A percentile compares a stretch with the other conserved stretches of the same genome.
These are phyloP conservation scores for Phytophthora tubulina DNA, from an alignment of 352 stramenopile species.

Conservation along the genomic window DNA sequence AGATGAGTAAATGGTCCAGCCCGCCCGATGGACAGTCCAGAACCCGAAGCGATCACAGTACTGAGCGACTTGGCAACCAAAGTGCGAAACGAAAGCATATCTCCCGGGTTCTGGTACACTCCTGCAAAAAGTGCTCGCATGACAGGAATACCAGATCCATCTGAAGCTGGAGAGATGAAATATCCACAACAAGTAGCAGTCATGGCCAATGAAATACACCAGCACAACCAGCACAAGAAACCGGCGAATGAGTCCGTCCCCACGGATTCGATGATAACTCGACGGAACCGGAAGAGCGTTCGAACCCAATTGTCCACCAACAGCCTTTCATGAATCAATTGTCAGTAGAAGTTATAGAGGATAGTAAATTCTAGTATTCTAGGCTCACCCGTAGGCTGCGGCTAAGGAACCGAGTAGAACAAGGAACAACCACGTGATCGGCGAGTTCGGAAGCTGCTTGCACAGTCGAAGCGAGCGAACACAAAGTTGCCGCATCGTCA, in stretches of 20 bases:
- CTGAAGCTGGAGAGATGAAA: constrained; percentile 69
- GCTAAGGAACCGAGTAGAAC: constrained; percentile 67
- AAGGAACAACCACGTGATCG: constrained; percentile 87
- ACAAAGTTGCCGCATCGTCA: constrained; percentile 78
- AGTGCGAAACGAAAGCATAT: constrained; percentile 77
- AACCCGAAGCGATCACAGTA: constrained; percentile 75
- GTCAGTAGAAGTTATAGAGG: no score
- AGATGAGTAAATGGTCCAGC: constrained; percentile 84
- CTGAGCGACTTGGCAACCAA: constrained; percentile 79
- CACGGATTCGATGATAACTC: constrained; percentile 62
- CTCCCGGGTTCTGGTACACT: constrained; percentile 81
- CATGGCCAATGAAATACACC: constrained; percentile 64
- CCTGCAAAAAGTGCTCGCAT: constrained; percentile 87
- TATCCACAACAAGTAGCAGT: constrained; percentile 69
- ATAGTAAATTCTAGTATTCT: not conserved
- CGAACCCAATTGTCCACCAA: constrained; percentile 80
- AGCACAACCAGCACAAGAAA: constrained; percentile 75
- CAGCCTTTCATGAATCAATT: constrained; percentile 40
- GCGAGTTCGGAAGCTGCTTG: constrained; percentile 86
- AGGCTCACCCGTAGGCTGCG: constrained; percentile 70
- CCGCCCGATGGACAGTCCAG: constrained; percentile 74
- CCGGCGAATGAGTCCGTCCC: constrained; percentile 69
- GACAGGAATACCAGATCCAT: constrained; percentile 83
- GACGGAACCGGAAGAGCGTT: constrained; percentile 69
- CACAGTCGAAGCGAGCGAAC: constrained; percentile 73